Conservation (phyloP, 169 alveolate species). For the Toxoplasma gondii region DNA sequence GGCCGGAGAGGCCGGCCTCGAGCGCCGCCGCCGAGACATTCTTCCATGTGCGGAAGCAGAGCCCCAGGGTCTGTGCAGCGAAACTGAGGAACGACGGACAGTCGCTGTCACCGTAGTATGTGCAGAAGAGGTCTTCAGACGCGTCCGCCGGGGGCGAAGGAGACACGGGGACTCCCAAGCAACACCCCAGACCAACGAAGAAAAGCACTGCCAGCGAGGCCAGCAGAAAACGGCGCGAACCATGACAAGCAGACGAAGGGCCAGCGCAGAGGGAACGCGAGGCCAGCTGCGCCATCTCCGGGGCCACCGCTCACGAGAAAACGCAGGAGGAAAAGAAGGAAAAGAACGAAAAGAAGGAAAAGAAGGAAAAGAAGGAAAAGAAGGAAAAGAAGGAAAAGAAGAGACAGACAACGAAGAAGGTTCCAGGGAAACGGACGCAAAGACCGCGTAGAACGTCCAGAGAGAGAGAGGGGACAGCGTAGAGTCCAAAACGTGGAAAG, state of each 20-base stretch:
- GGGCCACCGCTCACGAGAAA: not conserved
- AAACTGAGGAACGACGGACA: conserved; percentile 1
- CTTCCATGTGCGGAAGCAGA: not conserved
- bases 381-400: too few relatives aligned
- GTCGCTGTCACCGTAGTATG: conserved; percentile 33
- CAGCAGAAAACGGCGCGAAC: not conserved
- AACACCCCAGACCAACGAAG: not conserved
- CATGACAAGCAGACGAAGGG: not conserved
- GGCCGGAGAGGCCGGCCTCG: not conserved
- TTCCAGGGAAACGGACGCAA: too few relatives aligned
- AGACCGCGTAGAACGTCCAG: too few relatives aligned
- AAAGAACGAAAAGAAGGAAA: not conserved
- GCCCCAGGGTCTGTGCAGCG: not conserved
- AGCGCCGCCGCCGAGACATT: not conserved
- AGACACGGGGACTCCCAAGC: not conserved
- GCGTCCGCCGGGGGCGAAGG: not conserved
- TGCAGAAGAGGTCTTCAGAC: not conserved
- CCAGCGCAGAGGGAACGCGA: not conserved
- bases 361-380: too few relatives aligned
- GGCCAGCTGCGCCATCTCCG: not conserved
- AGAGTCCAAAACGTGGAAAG: too few relatives aligned
- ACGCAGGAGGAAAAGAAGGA: not conserved
- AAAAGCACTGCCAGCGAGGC: not conserved
- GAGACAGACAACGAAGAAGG: too few relatives aligned
- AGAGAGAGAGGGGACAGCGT: too few relatives aligned